Evolutionary conservation across 169 alveolate species (phyloP), one percentile per base, ranked within the genome.

Genomic region (Miamiensis avidus): DNA sequence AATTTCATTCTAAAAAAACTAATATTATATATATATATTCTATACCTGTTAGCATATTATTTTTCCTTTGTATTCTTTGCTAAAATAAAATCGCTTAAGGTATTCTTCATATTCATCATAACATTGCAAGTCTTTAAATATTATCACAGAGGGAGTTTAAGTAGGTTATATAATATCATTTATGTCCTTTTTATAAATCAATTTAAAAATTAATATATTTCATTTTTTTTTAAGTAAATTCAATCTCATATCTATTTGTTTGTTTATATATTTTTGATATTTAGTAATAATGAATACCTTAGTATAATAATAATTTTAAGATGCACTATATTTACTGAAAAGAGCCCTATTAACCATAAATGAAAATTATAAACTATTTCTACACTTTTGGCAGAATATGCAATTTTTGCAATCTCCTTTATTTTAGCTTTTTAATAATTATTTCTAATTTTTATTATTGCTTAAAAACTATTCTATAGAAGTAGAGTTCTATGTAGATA

Each of bases 271-370:
- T 11, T 49, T 49, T 49, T 49, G 20, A 49, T 49, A 11, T 49
- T 11, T 49, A 11, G 4, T 49, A n/a, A n/a, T n/a, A 11, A 49
- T 49, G 4, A 11, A 11, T 49, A 49, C 69, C 20, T 49, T 49
- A 49, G 83, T 65, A 81, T 77, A 86, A 32, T 81, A 86, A 75
- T 86, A 86, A 75, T 86, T 86, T 76, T 86, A 82, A 33, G 85
- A 75, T 4, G 90, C 90, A 34, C 84, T 34, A 76, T 81, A 86
- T 86, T 86, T 86, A 30, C 74, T 72, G 72, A 79, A 86, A 1
- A 86, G 81, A 28, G 90, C 86, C 11, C 81, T 73, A 16, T 72
- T 49, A 27, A 86, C 33, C 82, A 79, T 76, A 6, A 34, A 32
- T 1, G 34, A 65, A 86, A 75, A 86, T 65, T 49, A 31, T 15